These are phyloP conservation scores for Lithospermum erythrorhizon DNA, from an alignment of 257 asterid genomes.

Conservation along the genomic window DNA sequence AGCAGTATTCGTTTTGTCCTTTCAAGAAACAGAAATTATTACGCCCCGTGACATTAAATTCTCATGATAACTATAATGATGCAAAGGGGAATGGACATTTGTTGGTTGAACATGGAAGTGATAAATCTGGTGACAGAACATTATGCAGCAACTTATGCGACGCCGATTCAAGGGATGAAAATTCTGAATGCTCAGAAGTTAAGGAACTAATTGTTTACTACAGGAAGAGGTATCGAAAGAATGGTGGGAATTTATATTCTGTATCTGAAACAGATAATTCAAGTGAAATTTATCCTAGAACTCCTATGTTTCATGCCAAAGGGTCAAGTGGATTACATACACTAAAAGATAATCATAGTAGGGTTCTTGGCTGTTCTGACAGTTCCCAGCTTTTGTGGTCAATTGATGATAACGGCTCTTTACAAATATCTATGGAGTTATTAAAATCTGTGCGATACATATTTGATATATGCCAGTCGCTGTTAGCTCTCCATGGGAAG, in stretches of 20 bases:
- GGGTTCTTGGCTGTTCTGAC: conserved; percentile 11
- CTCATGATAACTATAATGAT: conserved; percentile 31
- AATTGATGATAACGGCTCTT: conserved; percentile 34
- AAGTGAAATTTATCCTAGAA: conserved; percentile 17
- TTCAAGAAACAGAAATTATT: conserved; percentile 40
- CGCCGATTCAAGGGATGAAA: conserved; percentile 16
- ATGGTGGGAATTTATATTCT: conserved; percentile 19
- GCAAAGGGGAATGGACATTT: conserved; percentile 20
- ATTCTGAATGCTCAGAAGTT: background rate
- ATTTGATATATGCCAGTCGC: conserved; percentile 34
- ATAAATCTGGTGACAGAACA: conserved; percentile 24
- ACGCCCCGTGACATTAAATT: conserved; percentile 25
- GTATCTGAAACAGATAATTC: conserved; percentile 26
- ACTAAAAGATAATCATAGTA: conserved; percentile 9
- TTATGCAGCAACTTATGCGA: conserved; percentile 23
- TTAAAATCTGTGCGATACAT: conserved; percentile 30
- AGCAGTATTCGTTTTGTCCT: conserved; percentile 44
- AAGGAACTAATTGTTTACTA: conserved; percentile 38
- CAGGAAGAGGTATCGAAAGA: conserved; percentile 49
- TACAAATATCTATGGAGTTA: conserved; percentile 25
- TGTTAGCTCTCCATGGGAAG: conserved; percentile 22
- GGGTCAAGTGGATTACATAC: conserved; percentile 15
- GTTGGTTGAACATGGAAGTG: conserved; percentile 20
- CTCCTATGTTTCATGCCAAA: conserved; percentile 12
- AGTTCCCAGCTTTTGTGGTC: conserved; percentile 28